Evolutionary conservation across 768 basidiomycete genomes (phyloP).

Genomic region (Porphyrellus cyaneotinctus): DNA sequence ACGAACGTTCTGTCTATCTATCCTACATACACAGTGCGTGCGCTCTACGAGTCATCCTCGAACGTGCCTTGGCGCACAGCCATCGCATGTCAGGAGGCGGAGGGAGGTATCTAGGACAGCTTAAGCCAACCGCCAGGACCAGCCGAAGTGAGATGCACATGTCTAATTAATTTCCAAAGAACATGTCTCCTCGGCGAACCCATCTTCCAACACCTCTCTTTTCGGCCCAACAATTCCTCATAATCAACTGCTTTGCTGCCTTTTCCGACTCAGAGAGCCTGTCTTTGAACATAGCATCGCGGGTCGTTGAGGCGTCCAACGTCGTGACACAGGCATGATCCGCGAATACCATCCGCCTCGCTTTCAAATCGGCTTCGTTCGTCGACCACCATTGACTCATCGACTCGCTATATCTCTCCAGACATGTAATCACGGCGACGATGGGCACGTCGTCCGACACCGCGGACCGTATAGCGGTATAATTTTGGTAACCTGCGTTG

Average conservation of each 20-base stretch:
- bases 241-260: conserved; percentile 21
- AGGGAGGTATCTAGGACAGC: conserved; percentile 1
- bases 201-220: conserved; percentile 23
- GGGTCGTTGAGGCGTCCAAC: conserved; percentile 14
- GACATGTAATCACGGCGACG: conserved; percentile 28
- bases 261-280: conserved; percentile 23
- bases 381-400: conserved; percentile 40
- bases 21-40: conserved; percentile 10
- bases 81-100: not conserved
- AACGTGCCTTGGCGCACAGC: conserved; percentile 1
- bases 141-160: conserved; percentile 17
- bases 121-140: conserved; percentile 3
- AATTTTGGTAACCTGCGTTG: conserved; percentile 28
- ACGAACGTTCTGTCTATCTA: conserved; percentile 17
- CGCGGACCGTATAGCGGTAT: conserved; percentile 24
- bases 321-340: conserved; percentile 41
- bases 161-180: conserved; percentile 26
- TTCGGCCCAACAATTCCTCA: conserved; percentile 27
- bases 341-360: conserved; percentile 33
- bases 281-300: conserved; percentile 20
- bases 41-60: conserved; percentile 1
- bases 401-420: conserved; percentile 29
- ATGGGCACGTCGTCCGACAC: conserved; percentile 32
- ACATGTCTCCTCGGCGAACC: conserved; percentile 23
- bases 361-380: conserved; percentile 33